phyloP scores from a whole-genome alignment of 495 filamentous ascomycete species.

The Tuber brumale region DNA sequence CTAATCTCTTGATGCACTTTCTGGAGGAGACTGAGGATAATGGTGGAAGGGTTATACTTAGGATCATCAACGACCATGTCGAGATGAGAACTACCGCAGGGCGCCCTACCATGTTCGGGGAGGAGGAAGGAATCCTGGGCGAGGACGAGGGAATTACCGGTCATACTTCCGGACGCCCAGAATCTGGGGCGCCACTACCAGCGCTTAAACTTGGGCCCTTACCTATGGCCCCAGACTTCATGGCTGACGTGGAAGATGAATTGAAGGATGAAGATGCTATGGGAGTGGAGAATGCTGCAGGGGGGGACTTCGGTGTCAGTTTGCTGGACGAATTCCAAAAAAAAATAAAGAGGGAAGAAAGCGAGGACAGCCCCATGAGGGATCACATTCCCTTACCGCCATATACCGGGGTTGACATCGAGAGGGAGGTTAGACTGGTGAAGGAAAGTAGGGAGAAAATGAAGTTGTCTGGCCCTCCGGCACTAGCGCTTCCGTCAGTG shows the following conservation, averaged over 20 bases:
- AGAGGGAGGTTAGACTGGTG: slow-evolving; percentile 91
- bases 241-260: slow-evolving; percentile 73
- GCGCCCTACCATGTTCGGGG: slow-evolving; percentile 41
- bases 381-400: slow-evolving; percentile 76
- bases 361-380: slow-evolving; percentile 70
- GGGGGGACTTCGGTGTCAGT: slow-evolving; percentile 4
- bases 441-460: slow-evolving; percentile 88
- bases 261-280: slow-evolving; percentile 70
- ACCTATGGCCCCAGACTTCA: slow-evolving; percentile 69
- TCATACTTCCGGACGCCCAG: slow-evolving; percentile 75
- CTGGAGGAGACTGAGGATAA: slow-evolving; percentile 73
- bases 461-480: slow-evolving; percentile 62
- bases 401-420: slow-evolving; percentile 76
- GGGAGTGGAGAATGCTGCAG: slow-evolving; percentile 30
- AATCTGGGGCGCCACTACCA: slow-evolving; percentile 57
- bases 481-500: slow-evolving; percentile 53
- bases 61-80: slow-evolving; percentile 66
- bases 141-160: slow-evolving; percentile 93
- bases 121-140: slow-evolving; percentile 62
- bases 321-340: slow-evolving; percentile 44
- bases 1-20: slow-evolving; percentile 74
- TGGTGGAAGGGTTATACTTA: slow-evolving; percentile 68
- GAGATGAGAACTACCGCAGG: slow-evolving; percentile 68
- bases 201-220: slow-evolving; percentile 69
- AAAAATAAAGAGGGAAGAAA: slow-evolving; percentile 79